Conservation (phyloP, 768 basidiomycete genomes). For the Boletus rubescentipes region DNA sequence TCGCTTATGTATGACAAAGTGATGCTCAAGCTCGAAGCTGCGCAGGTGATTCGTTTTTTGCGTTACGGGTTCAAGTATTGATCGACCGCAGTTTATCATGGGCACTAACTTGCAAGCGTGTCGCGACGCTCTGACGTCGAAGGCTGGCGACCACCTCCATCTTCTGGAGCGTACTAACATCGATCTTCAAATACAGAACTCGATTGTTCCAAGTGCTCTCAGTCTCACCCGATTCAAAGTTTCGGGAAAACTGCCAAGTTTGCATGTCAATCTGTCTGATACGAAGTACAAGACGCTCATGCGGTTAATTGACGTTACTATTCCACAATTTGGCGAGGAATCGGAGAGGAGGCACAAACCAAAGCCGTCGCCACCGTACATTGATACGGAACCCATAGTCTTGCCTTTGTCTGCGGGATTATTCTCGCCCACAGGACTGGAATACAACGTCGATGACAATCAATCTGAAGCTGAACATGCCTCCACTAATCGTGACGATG, state of each 20-base stretch:
- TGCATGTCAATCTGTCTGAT: constrained; percentile 89
- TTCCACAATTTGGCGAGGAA: constrained; percentile 75
- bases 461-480: constrained; percentile 44
- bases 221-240: constrained; percentile 88
- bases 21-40: constrained; percentile 75
- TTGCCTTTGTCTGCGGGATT: constrained; percentile 57
- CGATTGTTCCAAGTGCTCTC: constrained; percentile 82
- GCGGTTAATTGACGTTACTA: constrained; percentile 86
- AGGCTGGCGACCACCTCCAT: constrained; percentile 65
- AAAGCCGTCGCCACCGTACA: constrained; percentile 20
- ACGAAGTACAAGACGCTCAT: constrained; percentile 90
- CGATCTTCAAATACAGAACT: constrained; percentile 85
- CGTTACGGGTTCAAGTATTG: constrained; percentile 2
- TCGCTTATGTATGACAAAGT: constrained; percentile 95
- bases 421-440: constrained; percentile 52
- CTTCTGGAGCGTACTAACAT: constrained; percentile 91
- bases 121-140: constrained; percentile 68
- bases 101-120: constrained; percentile 83
- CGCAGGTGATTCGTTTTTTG: constrained; percentile 62
- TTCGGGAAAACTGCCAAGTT: constrained; percentile 80
- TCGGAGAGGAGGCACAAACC: constrained; percentile 22
- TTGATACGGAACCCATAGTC: constrained; percentile 28
- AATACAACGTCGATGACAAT: constrained; percentile 70
- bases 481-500: constrained; percentile 46
- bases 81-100: constrained; percentile 69